Conservation (phyloP, 495 filamentous ascomycete species). For the Aspergillus olivimuriae region DNA sequence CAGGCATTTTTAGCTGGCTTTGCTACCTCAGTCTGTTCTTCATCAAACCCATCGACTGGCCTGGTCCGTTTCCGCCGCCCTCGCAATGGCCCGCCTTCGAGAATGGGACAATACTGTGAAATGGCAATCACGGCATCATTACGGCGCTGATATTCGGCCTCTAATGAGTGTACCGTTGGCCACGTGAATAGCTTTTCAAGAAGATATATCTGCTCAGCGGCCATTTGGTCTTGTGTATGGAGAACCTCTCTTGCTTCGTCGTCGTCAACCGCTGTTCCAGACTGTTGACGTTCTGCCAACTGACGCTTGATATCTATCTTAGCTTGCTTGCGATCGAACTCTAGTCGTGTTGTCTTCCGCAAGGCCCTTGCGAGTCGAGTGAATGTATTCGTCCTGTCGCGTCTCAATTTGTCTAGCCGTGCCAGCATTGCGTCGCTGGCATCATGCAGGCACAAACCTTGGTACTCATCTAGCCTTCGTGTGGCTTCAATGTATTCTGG, state of each 20-base stretch:
- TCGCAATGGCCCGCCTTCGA: not conserved
- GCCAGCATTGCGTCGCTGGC: too few relatives aligned
- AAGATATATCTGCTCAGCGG: not conserved
- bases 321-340: too few relatives aligned
- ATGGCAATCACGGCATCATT: not conserved
- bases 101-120: not conserved
- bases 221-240: not conserved
- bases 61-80: not conserved
- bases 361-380: too few relatives aligned
- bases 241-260: too few relatives aligned
- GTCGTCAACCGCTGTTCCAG: too few relatives aligned
- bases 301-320: too few relatives aligned
- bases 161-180: not conserved
- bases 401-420: too few relatives aligned
- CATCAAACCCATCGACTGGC: not conserved
- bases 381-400: too few relatives aligned
- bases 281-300: too few relatives aligned
- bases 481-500: constrained; percentile 10
- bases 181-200: not conserved
- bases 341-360: too few relatives aligned
- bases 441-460: too few relatives aligned
- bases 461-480: too few relatives aligned
- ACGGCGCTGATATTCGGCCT: not conserved
- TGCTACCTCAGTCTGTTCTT: not conserved
- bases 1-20: constrained; percentile 10